Evolutionary conservation across 495 filamentous ascomycete species (phyloP).

Genomic region (Aspergillus biplanus): DNA sequence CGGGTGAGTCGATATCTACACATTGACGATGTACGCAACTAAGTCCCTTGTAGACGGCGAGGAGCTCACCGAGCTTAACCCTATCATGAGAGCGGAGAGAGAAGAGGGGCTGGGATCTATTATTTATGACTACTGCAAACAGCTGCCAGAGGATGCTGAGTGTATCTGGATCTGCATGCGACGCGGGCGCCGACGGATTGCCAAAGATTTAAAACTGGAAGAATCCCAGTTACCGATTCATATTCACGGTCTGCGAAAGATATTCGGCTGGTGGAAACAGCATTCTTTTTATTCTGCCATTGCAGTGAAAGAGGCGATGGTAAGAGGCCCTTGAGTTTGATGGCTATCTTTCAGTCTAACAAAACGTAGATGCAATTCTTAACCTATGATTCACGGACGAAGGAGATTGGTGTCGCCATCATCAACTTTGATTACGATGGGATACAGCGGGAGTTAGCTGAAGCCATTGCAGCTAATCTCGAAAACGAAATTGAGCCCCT

Average conservation of each 20-base stretch:
- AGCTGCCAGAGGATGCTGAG: not conserved
- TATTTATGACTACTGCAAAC: not conserved
- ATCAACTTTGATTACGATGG: constrained; percentile 1
- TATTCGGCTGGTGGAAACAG: not conserved
- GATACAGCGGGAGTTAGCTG: not conserved
- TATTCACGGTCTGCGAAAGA: not conserved
- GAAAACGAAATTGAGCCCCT: not conserved
- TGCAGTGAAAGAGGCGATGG: not conserved
- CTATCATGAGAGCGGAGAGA: not conserved
- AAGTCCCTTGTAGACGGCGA: no score
- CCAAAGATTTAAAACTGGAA: not conserved
- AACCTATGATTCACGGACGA: not conserved
- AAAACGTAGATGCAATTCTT: not conserved
- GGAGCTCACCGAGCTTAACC: not conserved
- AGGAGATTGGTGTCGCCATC: not conserved
- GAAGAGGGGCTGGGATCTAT: not conserved
- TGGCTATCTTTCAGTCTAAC: not conserved
- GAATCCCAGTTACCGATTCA: not conserved
- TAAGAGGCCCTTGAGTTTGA: not conserved
- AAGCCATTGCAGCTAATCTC: not conserved
- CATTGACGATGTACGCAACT: no score
- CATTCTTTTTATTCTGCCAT: not conserved
- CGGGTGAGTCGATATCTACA: no score
- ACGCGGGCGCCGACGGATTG: not conserved
- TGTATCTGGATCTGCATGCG: not conserved